These are phyloP conservation scores for Conticribra weissflogii DNA, from an alignment of 108 stramenopile genomes.

Conservation along the genomic window DNA sequence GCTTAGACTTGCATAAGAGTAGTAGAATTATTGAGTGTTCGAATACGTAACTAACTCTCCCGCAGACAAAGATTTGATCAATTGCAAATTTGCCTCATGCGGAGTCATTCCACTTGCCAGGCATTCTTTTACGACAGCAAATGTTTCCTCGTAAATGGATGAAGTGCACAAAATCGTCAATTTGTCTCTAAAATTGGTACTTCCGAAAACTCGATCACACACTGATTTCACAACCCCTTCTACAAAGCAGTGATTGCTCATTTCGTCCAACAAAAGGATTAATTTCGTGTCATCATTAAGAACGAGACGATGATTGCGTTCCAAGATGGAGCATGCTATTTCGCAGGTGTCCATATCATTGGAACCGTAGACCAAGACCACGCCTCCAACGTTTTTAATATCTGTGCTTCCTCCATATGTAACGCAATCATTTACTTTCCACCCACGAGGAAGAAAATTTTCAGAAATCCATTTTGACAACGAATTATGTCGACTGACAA, in stretches of 20 bases:
- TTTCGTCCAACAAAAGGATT: too few species aligned
- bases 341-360: constrained; percentile 25
- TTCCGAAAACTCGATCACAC: neutral
- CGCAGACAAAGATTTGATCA: neutral
- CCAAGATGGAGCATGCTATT: constrained; percentile 12
- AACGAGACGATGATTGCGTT: too few species aligned
- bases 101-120: neutral
- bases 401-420: neutral
- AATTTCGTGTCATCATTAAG: too few species aligned
- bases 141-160: neutral
- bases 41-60: neutral
- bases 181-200: too few species aligned
- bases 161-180: neutral
- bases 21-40: too few species aligned
- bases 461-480: constrained; percentile 2
- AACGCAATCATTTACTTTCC: neutral
- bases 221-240: neutral
- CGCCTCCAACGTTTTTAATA: neutral
- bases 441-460: constrained; percentile 1
- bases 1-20: too few species aligned
- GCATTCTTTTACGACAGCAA: neutral
- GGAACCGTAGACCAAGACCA: constrained; percentile 4
- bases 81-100: neutral
- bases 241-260: too few species aligned
- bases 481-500: constrained; percentile 1